Base-by-base conservation (phyloP, 768 basidiomycete species). In the Serendipita sp. region DNA sequence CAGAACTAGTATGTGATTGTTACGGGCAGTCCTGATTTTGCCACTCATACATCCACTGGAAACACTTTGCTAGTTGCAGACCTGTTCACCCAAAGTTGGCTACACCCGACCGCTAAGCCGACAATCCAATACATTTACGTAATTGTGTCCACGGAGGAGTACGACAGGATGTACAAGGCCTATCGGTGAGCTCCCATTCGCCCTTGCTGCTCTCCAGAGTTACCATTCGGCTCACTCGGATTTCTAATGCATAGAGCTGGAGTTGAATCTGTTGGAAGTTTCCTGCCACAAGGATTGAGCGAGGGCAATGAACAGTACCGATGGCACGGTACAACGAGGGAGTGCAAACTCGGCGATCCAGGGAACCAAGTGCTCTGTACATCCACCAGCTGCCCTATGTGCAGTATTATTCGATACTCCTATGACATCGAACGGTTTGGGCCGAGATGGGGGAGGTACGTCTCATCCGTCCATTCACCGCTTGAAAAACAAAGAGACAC, bases 301-400 rank as follows among this genome's bases (percentile, higher is more conserved):
- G 72, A 79, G 30, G 77, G 75, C 42, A 80, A 81, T 65, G 84
- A 85, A 69, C 78, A 77, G 65, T 71, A 84, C 1, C 75, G 84
- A 28, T 86, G 85, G 67, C 84, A 86, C 70, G 84, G 84, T n/a
- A 86, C 83, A 14, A 80, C 76, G 61, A 77, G 83, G 60, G 73
- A 71, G 7, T 86, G 84, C 66, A 69, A 76, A 2, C 65, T 86
- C 5, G 84, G 76, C n/a, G 84, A 86, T 22, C 69, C 68, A 7
- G 72, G 70, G 48, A 75, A 78, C 41, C 71, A 77, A 24, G 71
- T 76, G n/a, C 74, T 80, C 14, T 86, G 84, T 65, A 65, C 68
- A 51, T 71, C 79, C 7, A 67, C 77, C 13, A 74, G 76, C 62
- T 86, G 84, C 60, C 75, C 72, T 64, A 69, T 86, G 26, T 86